Conservation (phyloP, 2,329 filamentous ascomycete species). For the Chaetomium globosum region DNA sequence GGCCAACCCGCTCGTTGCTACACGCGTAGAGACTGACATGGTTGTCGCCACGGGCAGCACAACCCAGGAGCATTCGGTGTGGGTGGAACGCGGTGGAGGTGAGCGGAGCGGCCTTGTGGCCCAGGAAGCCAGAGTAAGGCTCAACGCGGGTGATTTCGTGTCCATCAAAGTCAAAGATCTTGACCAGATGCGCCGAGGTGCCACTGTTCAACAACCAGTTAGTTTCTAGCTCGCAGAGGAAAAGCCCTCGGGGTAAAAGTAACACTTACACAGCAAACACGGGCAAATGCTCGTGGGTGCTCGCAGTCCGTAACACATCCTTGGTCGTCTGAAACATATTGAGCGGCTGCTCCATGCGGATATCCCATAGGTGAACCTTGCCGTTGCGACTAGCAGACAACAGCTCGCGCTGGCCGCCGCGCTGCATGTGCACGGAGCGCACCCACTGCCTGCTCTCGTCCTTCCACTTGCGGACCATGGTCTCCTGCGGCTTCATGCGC, state of each 20-base stretch:
- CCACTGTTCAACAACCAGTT: conserved; percentile 59
- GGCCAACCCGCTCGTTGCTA: conserved; percentile 49
- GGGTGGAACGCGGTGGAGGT: conserved; percentile 92
- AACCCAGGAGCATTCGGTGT: conserved; percentile 87
- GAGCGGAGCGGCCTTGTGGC: conserved; percentile 79
- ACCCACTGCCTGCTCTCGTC: conserved; percentile 91
- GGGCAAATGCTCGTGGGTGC: conserved; percentile 92
- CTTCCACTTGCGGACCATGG: conserved; percentile 96
- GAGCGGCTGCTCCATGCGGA: conserved; percentile 79
- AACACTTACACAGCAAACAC: conserved; percentile 87
- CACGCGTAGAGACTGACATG: conserved; percentile 88
- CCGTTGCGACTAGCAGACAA: conserved; percentile 89
- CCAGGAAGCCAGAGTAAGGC: conserved; percentile 86
- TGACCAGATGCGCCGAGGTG: conserved; percentile 83
- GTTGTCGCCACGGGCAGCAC: conserved; percentile 81
- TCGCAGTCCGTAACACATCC: conserved; percentile 79
- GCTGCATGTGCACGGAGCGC: conserved; percentile 94
- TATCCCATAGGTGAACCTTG: conserved; percentile 94
- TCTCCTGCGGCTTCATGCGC: conserved; percentile 77
- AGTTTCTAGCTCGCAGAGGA: background rate
- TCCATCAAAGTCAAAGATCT: conserved; percentile 88
- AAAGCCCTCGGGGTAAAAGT: background rate
- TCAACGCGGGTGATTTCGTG: conserved; percentile 79
- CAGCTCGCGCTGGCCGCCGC: conserved; percentile 88
- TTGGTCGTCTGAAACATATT: conserved; percentile 73